Percentiles rank a stretch among this genome's conserved stretches.
phyloP scores from a whole-genome alignment of 2,329 filamentous ascomycete genomes.

The Sclerotiophoma versabilis region DNA sequence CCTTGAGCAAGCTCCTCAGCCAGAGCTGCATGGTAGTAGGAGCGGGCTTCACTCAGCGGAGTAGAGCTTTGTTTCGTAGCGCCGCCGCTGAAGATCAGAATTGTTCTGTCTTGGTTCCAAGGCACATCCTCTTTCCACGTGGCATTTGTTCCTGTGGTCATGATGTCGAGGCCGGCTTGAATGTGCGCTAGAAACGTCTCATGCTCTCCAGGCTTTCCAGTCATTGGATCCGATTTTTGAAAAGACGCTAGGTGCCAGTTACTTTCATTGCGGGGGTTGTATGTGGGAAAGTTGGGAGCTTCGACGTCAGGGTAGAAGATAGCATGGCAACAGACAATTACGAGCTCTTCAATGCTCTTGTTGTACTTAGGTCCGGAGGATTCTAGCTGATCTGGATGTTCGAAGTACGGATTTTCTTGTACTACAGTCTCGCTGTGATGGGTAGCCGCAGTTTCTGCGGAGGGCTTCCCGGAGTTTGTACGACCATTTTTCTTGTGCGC shows the following conservation, averaged over 20 bases:
- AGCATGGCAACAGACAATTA: conserved; percentile 85
- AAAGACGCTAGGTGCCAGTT: conserved; percentile 75
- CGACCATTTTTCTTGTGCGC: conserved; percentile 14
- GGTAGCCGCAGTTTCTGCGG: conserved; percentile 8
- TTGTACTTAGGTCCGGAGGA: conserved; percentile 38
- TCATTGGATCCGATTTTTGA: conserved; percentile 58
- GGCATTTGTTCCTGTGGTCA: conserved; percentile 56
- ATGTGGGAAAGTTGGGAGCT: conserved; percentile 33
- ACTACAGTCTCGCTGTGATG: neutral
- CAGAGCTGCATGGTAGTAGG: conserved; percentile 46
- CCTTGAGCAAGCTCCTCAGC: conserved; percentile 33
- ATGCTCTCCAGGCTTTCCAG: conserved; percentile 68
- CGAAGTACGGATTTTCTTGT: conserved; percentile 29
- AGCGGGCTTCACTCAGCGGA: conserved; percentile 44
- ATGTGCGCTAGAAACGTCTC: conserved; percentile 81
- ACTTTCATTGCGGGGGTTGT: conserved; percentile 45
- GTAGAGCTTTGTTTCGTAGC: conserved; percentile 42
- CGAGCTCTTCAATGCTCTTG: conserved; percentile 58
- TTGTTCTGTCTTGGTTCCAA: conserved; percentile 29
- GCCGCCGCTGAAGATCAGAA: conserved; percentile 78
- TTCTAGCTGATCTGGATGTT: conserved; percentile 37
- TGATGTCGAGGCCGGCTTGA: conserved; percentile 64
- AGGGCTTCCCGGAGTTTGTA: conserved; percentile 14
- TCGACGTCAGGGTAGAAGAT: conserved; percentile 64
- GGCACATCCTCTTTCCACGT: conserved; percentile 36